Conservation (phyloP, 768 basidiomycete species). For the Mycena pura region DNA sequence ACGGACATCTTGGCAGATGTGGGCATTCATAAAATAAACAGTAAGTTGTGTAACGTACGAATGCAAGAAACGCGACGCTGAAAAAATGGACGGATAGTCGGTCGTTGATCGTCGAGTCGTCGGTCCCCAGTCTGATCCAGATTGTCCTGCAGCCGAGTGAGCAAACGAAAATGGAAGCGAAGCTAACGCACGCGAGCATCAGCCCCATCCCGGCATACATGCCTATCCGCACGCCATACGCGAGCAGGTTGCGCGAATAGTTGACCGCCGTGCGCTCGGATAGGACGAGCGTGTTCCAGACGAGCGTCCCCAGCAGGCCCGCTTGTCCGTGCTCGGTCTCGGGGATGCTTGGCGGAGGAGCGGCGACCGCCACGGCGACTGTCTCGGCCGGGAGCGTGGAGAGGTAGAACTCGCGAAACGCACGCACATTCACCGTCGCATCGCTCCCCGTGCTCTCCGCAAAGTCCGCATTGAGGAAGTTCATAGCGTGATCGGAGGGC, state of each 20-base stretch:
- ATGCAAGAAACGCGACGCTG: conserved; percentile 60
- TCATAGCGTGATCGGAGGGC: conserved; percentile 67
- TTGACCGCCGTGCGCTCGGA: conserved; percentile 54
- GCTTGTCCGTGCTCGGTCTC: conserved; percentile 34
- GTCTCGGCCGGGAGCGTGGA: conserved; percentile 19
- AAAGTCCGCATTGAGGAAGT: conserved; percentile 61
- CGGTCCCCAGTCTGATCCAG: conserved; percentile 53
- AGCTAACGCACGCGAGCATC: conserved; percentile 47
- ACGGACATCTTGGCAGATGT: conserved; percentile 53
- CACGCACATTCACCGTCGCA: conserved; percentile 21
- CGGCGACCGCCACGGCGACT: neutral
- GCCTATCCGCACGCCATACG: conserved; percentile 60
- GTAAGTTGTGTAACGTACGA: conserved; percentile 43
- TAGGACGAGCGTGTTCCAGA: conserved; percentile 54
- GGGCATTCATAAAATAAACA: neutral
- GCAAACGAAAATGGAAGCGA: neutral
- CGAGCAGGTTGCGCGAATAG: conserved; percentile 60
- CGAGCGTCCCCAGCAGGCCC: conserved; percentile 36
- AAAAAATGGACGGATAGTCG: conserved; percentile 62
- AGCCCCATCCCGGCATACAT: conserved; percentile 62
- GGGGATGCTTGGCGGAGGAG: neutral
- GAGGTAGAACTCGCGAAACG: conserved; percentile 46
- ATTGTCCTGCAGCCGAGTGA: conserved; percentile 49
- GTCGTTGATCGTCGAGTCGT: conserved; percentile 52
- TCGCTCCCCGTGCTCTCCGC: conserved; percentile 25